Conservation (phyloP, 2,329 filamentous ascomycete species). For the Corynespora cassiicola region DNA sequence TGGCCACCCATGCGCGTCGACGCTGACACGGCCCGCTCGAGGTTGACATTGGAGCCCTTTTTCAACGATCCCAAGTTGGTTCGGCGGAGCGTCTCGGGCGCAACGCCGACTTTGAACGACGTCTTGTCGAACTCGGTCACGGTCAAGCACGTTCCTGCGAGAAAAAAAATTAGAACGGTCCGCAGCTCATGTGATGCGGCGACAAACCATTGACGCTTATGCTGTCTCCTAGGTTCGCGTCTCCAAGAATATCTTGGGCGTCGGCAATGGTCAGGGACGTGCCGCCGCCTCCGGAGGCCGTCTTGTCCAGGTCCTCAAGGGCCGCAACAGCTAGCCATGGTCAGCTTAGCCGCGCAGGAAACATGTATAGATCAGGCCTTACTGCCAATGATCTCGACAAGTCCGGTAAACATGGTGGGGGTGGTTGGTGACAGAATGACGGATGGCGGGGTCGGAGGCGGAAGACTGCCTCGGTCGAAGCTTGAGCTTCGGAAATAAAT, state of each 20-base stretch:
- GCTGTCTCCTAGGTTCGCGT: constrained; percentile 88
- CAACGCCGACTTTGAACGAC: constrained; percentile 88
- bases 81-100: constrained; percentile 92
- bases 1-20: constrained; percentile 97
- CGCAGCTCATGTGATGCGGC: not conserved
- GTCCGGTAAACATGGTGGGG: constrained; percentile 84
- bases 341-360: constrained; percentile 30
- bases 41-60: constrained; percentile 76
- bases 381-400: constrained; percentile 77
- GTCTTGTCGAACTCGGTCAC: constrained; percentile 73
- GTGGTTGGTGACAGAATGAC: constrained; percentile 15
- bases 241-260: constrained; percentile 75
- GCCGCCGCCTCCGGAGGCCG: constrained; percentile 73
- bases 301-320: constrained; percentile 79
- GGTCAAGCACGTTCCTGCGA: constrained; percentile 79
- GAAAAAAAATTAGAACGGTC: constrained; percentile 1
- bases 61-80: constrained; percentile 87
- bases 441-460: constrained; percentile 29
- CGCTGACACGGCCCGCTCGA: constrained; percentile 90
- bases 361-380: constrained; percentile 41
- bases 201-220: constrained; percentile 84
- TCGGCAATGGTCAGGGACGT: constrained; percentile 88
- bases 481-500: constrained; percentile 17
- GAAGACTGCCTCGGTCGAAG: constrained; percentile 28
- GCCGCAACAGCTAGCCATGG: constrained; percentile 74